These are phyloP conservation scores for Eurotiales sp. DNA, from an alignment of 2,329 filamentous ascomycete genomes.

Conservation along the genomic window DNA sequence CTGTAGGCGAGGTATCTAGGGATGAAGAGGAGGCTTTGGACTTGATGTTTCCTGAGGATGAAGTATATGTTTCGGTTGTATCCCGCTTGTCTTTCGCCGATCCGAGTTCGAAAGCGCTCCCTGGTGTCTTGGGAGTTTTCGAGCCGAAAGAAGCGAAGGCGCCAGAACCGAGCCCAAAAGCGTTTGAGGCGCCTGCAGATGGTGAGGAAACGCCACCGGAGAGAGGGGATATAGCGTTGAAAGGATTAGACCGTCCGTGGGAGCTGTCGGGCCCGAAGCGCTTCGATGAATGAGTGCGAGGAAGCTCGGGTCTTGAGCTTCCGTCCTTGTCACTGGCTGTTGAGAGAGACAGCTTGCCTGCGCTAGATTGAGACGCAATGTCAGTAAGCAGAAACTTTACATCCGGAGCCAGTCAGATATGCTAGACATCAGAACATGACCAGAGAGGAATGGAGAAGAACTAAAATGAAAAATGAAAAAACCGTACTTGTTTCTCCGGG, in stretches of 20 bases:
- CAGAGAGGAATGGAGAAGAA: constrained; percentile 8
- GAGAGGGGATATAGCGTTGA: constrained; percentile 70
- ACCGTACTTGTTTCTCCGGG: constrained; percentile 47
- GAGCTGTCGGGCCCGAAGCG: constrained; percentile 71
- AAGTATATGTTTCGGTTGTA: constrained; percentile 42
- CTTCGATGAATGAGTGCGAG: constrained; percentile 65
- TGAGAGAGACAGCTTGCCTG: constrained; percentile 86
- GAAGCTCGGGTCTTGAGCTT: constrained; percentile 53
- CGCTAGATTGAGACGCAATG: constrained; percentile 47
- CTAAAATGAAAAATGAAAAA: background rate
- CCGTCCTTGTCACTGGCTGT: constrained; percentile 60
- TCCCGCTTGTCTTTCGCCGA: constrained; percentile 63
- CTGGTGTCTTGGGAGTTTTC: constrained; percentile 83
- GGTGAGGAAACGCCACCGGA: constrained; percentile 69
- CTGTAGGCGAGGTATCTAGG: constrained; percentile 32
- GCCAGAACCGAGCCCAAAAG: constrained; percentile 89
- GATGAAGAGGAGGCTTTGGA: constrained; percentile 41
- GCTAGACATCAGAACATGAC: background rate
- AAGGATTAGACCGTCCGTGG: constrained; percentile 71
- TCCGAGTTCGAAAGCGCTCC: constrained; percentile 73
- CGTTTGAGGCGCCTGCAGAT: constrained; percentile 72
- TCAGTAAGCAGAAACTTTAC: constrained; percentile 21
- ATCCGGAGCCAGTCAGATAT: background rate
- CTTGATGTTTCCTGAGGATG: constrained; percentile 25
- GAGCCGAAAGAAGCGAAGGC: constrained; percentile 93